Percentiles rank a stretch among this genome's conserved stretches.
These are phyloP conservation scores for Cochliopodium minus DNA, from an alignment of 208 protist species.

Conservation along the genomic window DNA sequence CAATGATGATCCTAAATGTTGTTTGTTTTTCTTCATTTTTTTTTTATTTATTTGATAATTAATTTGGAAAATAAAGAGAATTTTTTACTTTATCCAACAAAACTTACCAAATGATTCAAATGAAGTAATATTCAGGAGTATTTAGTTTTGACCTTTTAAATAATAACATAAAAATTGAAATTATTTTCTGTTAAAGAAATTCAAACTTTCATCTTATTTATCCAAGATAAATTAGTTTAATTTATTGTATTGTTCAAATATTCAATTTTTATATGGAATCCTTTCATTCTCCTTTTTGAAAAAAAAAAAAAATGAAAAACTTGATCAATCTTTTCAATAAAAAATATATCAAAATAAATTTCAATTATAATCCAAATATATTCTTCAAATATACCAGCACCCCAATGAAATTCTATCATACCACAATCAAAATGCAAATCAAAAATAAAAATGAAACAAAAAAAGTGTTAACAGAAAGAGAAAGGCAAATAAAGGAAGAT, in stretches of 20 bases:
- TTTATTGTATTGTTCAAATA: background rate
- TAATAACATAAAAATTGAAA: background rate
- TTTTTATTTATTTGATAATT: background rate
- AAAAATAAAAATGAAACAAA: too few species aligned
- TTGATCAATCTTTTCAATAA: too few species aligned
- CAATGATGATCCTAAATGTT: background rate
- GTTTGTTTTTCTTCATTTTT: background rate
- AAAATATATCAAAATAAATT: too few species aligned
- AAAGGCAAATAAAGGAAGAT: too few species aligned
- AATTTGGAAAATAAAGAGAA: background rate
- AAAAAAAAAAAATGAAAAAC: too few species aligned
- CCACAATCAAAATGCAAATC: too few species aligned
- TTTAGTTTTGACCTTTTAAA: background rate
- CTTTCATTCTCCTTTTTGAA: too few species aligned
- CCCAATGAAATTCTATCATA: too few species aligned
- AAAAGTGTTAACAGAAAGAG: too few species aligned
- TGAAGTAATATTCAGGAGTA: background rate
- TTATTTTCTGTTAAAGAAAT: background rate
- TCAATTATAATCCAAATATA: too few species aligned
- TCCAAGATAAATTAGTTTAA: background rate
- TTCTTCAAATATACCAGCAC: too few species aligned
- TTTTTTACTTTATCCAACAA: background rate
- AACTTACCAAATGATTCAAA: background rate
- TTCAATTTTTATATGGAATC: background rate
- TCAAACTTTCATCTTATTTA: background rate